Percentiles rank a stretch among this genome's conserved stretches.
These are phyloP conservation scores for Starmerella bombicola DNA, from an alignment of 805 yeast genomes.

Conservation along the genomic window DNA sequence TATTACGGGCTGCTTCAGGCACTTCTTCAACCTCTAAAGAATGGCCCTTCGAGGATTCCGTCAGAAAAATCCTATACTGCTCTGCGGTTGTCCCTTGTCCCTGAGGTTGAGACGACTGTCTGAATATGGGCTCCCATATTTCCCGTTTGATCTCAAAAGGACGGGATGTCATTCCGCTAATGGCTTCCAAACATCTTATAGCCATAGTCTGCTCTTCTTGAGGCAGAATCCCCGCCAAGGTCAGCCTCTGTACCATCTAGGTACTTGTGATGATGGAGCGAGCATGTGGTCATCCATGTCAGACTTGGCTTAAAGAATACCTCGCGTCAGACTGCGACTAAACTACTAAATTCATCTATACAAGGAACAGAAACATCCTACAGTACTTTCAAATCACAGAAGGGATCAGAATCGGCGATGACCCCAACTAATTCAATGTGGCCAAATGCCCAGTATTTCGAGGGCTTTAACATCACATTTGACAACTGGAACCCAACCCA, in stretches of 20 bases:
- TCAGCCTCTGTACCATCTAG: conserved; percentile 32
- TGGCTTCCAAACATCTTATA: conserved; percentile 27
- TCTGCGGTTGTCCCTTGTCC: conserved; percentile 27
- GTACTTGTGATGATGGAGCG: too few species aligned
- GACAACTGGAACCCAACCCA: too few species aligned
- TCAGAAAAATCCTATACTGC: conserved; percentile 27
- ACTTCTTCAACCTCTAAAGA: conserved; percentile 26
- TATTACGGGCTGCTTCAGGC: conserved; percentile 32
- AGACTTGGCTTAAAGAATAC: too few species aligned
- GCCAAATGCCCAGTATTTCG: too few species aligned
- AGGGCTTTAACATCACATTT: too few species aligned
- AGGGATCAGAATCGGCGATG: too few species aligned
- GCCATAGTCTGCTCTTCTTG: conserved; percentile 26
- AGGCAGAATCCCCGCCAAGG: conserved; percentile 27
- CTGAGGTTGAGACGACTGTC: conserved; percentile 25
- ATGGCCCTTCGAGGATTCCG: conserved; percentile 3
- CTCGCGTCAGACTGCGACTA: too few species aligned
- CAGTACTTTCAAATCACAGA: too few species aligned
- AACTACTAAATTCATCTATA: too few species aligned
- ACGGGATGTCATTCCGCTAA: conserved; percentile 30
- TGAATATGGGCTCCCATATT: conserved; percentile 27
- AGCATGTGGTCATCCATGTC: too few species aligned
- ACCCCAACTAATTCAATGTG: too few species aligned
- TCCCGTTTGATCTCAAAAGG: conserved; percentile 23
- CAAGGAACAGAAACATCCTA: too few species aligned